Evolutionary conservation across 129 eudicot species (phyloP).

Genomic region (Chrysanthemum makinoi): DNA sequence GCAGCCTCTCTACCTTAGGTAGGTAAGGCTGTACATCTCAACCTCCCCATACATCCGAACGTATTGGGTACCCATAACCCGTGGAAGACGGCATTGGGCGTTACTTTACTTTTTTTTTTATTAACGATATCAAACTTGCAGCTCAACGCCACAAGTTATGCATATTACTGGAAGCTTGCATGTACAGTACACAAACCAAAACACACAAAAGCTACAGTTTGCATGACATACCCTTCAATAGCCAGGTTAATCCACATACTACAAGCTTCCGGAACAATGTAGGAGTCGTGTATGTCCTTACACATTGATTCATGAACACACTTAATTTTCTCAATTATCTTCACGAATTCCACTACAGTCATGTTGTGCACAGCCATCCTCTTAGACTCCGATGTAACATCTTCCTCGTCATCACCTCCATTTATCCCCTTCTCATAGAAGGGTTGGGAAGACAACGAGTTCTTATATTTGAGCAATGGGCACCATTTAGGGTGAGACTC

Average conservation of each 20-base stretch:
- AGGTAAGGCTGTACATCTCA: too few relatives aligned
- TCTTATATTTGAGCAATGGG: constrained; percentile 63
- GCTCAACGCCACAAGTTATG: neutral
- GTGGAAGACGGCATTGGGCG: too few relatives aligned
- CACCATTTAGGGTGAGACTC: constrained; percentile 64
- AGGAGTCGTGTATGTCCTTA: constrained; percentile 55
- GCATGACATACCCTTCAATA: constrained; percentile 51
- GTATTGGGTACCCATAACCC: too few relatives aligned
- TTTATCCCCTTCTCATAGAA: constrained; percentile 73
- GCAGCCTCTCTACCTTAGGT: too few relatives aligned
- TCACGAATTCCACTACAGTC: constrained; percentile 32
- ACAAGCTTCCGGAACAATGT: constrained; percentile 65
- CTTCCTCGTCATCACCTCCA: constrained; percentile 52
- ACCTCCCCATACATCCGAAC: too few relatives aligned
- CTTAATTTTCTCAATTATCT: constrained; percentile 60
- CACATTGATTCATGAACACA: constrained; percentile 66
- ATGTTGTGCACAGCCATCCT: constrained; percentile 57
- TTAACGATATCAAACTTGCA: neutral
- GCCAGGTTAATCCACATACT: constrained; percentile 58
- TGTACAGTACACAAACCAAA: neutral
- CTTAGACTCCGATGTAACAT: constrained; percentile 63
- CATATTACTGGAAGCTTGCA: neutral
- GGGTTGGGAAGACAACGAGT: constrained; percentile 45
- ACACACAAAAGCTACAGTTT: constrained; percentile 8
- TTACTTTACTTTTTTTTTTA: too few relatives aligned